These are phyloP conservation scores for Neoarthrinium moseri DNA, from an alignment of 2,329 filamentous ascomycete species.

Conservation along the genomic window DNA sequence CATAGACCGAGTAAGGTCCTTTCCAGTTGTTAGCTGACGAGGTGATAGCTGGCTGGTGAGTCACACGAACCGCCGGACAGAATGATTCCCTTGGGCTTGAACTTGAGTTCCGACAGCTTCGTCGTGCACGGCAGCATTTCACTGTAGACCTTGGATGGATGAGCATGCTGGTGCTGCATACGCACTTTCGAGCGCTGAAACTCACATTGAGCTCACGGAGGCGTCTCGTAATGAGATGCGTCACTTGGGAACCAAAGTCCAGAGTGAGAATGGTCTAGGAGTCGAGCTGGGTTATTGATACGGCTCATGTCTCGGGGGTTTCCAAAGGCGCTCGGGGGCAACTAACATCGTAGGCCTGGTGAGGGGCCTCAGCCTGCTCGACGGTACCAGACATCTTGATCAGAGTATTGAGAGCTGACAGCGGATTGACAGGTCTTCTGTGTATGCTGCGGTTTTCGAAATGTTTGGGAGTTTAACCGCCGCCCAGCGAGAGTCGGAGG, in stretches of 20 bases:
- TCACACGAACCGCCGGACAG: constrained; percentile 59
- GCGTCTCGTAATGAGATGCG: constrained; percentile 72
- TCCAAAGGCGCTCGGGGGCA: not conserved
- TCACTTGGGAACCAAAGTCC: constrained; percentile 71
- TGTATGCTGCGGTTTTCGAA: too few species aligned
- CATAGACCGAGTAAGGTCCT: too few species aligned
- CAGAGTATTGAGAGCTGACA: not conserved
- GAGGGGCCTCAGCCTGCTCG: constrained; percentile 29
- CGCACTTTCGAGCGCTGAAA: too few species aligned
- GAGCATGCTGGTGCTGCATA: too few species aligned
- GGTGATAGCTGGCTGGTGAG: not conserved
- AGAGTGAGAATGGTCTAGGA: constrained; percentile 67
- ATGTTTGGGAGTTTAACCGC: too few species aligned
- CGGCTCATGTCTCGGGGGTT: not conserved
- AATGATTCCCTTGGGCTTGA: constrained; percentile 82
- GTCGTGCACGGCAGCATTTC: constrained; percentile 88
- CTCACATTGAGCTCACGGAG: constrained; percentile 75
- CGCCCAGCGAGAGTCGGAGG: too few species aligned
- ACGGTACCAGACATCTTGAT: constrained; percentile 4
- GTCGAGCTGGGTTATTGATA: not conserved
- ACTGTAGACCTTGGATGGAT: too few species aligned
- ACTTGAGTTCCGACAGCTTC: constrained; percentile 73
- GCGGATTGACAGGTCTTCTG: too few species aligned
- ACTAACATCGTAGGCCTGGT: constrained; percentile 36
- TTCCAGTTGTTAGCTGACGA: constrained; percentile 16